Evolutionary conservation across 2,329 filamentous ascomycete genomes (phyloP).

Genomic region (Sporothrix schenckii): DNA sequence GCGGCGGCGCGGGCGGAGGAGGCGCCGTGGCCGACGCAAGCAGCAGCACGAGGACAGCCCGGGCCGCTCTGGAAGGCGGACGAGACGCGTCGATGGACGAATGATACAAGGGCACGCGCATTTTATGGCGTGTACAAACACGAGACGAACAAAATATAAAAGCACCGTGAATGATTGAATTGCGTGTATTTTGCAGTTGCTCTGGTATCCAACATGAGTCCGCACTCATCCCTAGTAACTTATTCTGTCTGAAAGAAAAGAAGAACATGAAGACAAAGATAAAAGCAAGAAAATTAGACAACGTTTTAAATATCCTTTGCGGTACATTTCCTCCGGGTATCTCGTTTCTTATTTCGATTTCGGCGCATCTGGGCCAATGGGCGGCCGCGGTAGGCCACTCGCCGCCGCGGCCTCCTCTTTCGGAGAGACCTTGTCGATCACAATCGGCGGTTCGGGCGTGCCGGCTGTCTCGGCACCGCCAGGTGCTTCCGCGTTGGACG

Average conservation of each 20-base stretch:
- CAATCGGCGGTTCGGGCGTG: conserved; percentile 21
- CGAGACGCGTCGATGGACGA: conserved; percentile 34
- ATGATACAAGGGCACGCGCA: not conserved
- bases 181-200: not conserved
- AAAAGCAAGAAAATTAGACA: not conserved
- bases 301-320: not conserved
- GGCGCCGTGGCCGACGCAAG: conserved; percentile 34
- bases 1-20: conserved; percentile 51
- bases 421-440: conserved; percentile 18
- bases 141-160: not conserved
- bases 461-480: not conserved
- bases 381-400: conserved; percentile 29
- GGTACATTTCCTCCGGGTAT: not conserved
- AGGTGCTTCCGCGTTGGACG: not conserved
- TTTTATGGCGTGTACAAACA: not conserved
- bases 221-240: not conserved
- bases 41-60: conserved; percentile 11
- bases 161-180: not conserved
- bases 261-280: not conserved
- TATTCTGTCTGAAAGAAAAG: not conserved
- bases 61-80: conserved; percentile 18
- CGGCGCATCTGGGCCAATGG: conserved; percentile 28
- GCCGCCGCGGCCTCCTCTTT: not conserved
- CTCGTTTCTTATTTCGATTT: conserved; percentile 14
- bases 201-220: conserved; percentile 6